phyloP scores from a whole-genome alignment of 495 filamentous ascomycete genomes.

The Cenococcum geophilum region DNA sequence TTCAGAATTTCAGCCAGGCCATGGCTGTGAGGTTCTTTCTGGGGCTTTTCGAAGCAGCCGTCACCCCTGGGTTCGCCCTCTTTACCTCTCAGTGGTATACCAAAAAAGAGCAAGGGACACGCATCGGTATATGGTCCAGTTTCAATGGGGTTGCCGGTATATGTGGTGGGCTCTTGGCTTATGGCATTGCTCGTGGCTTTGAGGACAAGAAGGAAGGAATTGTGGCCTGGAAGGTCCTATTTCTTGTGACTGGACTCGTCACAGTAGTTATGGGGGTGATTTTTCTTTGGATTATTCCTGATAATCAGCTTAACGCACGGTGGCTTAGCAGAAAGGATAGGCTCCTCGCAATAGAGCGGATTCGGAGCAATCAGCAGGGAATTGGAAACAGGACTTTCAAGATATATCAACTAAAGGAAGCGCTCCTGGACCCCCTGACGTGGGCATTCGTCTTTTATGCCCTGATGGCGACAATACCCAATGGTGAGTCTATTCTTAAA shows the following conservation, averaged over 20 bases:
- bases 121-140: conserved; percentile 46
- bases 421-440: conserved; percentile 36
- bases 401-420: conserved; percentile 38
- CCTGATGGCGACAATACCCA: conserved; percentile 56
- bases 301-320: conserved; percentile 62
- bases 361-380: conserved; percentile 37
- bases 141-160: conserved; percentile 49
- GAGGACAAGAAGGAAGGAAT: conserved; percentile 49
- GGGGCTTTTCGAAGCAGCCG: conserved; percentile 45
- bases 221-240: conserved; percentile 62
- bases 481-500: conserved; percentile 33
- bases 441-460: conserved; percentile 62
- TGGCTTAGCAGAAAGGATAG: conserved; percentile 62
- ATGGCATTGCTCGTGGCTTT: conserved; percentile 56
- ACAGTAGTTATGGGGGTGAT: conserved; percentile 52
- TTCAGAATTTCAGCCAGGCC: conserved; percentile 38
- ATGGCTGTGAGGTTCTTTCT: conserved; percentile 46
- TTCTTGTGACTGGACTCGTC: conserved; percentile 58
- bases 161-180: conserved; percentile 58
- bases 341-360: conserved; percentile 37
- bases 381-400: conserved; percentile 41
- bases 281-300: conserved; percentile 60
- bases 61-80: conserved; percentile 46
- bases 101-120: conserved; percentile 44
- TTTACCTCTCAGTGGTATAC: conserved; percentile 49